Base-by-base conservation (phyloP, 1,284 basidiomycete genomes). In the Sporisorium sorghi region DNA sequence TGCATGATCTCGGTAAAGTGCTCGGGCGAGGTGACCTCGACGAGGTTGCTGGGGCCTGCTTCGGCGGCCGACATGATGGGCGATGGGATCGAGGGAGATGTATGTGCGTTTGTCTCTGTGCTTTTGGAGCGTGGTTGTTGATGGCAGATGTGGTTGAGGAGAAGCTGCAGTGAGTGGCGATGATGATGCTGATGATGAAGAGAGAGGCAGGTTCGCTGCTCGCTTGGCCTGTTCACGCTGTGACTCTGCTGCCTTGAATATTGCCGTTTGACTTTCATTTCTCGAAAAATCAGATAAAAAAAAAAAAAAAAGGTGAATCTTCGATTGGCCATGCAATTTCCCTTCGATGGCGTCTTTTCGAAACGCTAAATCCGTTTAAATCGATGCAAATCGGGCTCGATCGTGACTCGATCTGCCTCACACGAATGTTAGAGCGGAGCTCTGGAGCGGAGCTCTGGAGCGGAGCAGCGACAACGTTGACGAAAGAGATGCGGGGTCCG, bases 1-100 rank as follows among this genome's bases (percentile, higher is more conserved):
- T 80, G 73, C 82, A 82, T 80, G 19, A 76, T 26, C 48, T 64
- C 49, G 43, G 73, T 76, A 30, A 84, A 84, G 42, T 80, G 78
- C 56, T 83, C 81, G 32, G 80, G 80, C 58, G 78, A 83, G 48
- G 72, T 80, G 57, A 85, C 83, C 50, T 78, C 60, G 39, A 79
- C 68, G 30, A 78, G 65, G 58, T 80, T 83, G 53, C 58, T 64
- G 21, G 73, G 73, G 9, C 57, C 61, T 30, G 67, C 52, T 48
- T 64, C 57, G 53, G 48, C 53, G 53, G 48, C 53, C 17, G 56
- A 60, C 60, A 59, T 62, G 19, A 4, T 50, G 51, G 46, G 37
- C 37, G 33, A 43, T n/a, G 15, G 44, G 17, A n/a, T 6, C n/a
- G 17, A 11, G 23, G 7, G n/a, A n/a, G 32, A 9, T 19, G 28